Percentiles rank a stretch among this genome's conserved stretches.
Evolutionary conservation across 805 yeast genomes (phyloP).

Genomic region (Kregervanrija pseudodelftensis): DNA sequence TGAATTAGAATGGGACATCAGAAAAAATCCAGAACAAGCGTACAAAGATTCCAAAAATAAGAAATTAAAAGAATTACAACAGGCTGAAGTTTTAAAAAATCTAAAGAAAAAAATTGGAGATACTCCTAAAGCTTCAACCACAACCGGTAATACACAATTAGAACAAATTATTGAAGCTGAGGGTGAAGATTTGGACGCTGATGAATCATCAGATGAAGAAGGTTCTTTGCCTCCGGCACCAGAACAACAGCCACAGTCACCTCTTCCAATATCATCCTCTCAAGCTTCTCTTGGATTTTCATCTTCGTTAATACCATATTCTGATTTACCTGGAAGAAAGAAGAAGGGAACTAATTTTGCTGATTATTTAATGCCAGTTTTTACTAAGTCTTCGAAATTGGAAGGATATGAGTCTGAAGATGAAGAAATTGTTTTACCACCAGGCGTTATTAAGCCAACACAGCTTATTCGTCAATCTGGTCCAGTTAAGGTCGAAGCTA

Average conservation of each 20-base stretch:
- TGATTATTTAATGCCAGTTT: conserved; percentile 25
- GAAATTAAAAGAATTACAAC: conserved; percentile 39
- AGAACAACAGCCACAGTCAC: conserved; percentile 2
- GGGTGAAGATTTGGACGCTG: conserved; percentile 32
- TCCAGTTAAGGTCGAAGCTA: conserved; percentile 90
- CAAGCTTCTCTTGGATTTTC: neutral
- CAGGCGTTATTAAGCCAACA: conserved; percentile 82
- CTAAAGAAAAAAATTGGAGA: conserved; percentile 38
- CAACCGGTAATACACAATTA: conserved; percentile 21
- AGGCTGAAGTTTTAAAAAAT: conserved; percentile 29
- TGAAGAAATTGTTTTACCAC: conserved; percentile 78
- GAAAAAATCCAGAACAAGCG: conserved; percentile 74
- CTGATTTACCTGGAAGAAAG: conserved; percentile 4
- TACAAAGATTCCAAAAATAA: conserved; percentile 58
- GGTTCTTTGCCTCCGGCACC: conserved; percentile 31
- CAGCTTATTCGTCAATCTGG: conserved; percentile 80
- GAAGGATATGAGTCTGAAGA: conserved; percentile 67
- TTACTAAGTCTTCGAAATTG: conserved; percentile 25
- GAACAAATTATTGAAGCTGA: conserved; percentile 27
- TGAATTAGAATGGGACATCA: conserved; percentile 73
- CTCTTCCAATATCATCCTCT: conserved; percentile 3
- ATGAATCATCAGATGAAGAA: conserved; percentile 51
- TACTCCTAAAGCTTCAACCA: conserved; percentile 27
- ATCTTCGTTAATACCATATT: no score
- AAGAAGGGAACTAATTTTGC: conserved; percentile 16